phyloP scores from a whole-genome alignment of 2,329 filamentous ascomycete species.

The Aureobasidium pullulans region DNA sequence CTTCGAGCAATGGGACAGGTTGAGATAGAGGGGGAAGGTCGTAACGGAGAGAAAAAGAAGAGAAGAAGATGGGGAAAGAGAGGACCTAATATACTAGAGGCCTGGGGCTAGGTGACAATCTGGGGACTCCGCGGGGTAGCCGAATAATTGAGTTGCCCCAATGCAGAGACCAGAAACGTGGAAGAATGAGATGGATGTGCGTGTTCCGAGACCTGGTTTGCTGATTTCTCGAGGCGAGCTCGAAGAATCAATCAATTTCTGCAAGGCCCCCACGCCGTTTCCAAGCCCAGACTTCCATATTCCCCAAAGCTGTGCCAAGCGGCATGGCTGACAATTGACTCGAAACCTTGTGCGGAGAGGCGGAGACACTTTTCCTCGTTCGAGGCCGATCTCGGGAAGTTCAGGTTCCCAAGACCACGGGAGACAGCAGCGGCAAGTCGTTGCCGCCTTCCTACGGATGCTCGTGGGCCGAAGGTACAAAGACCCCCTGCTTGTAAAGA shows the following conservation, averaged over 20 bases:
- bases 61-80: constrained; percentile 2
- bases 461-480: background rate
- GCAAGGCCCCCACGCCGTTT: background rate
- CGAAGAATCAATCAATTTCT: background rate
- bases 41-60: constrained; percentile 9
- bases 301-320: background rate
- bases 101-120: background rate
- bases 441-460: background rate
- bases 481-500: background rate
- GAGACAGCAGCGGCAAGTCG: background rate
- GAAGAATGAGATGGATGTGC: background rate
- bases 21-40: background rate
- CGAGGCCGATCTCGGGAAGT: background rate
- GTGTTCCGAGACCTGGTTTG: background rate
- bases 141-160: background rate
- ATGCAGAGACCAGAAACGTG: background rate
- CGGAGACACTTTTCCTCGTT: background rate
- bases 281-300: background rate
- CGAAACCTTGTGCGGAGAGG: background rate
- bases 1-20: background rate
- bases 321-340: background rate
- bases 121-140: constrained; percentile 9
- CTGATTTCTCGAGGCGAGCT: background rate
- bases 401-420: background rate
- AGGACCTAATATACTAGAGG: background rate